These are phyloP conservation scores for Tuber borchii DNA, from an alignment of 495 filamentous ascomycete genomes.

Conservation along the genomic window DNA sequence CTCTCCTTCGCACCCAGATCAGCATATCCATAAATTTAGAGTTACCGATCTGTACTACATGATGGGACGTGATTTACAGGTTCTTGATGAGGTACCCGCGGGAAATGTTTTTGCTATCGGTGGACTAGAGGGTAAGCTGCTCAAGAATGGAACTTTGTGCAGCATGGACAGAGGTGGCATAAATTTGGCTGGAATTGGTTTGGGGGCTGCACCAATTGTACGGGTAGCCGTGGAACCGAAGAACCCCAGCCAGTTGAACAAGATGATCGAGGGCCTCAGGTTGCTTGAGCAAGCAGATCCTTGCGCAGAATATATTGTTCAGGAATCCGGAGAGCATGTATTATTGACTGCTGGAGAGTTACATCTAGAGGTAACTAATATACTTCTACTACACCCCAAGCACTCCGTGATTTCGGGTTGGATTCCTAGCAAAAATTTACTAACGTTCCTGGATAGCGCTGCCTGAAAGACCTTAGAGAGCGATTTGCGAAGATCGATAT, in stretches of 20 bases:
- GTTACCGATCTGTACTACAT: slow-evolving; percentile 88
- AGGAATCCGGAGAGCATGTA: slow-evolving; percentile 91
- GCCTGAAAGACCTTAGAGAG: slow-evolving; percentile 86
- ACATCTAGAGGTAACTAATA: slow-evolving; percentile 59
- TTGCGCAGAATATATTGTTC: slow-evolving; percentile 89
- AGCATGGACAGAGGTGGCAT: slow-evolving; percentile 80
- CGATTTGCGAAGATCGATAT: slow-evolving; percentile 93
- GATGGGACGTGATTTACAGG: slow-evolving; percentile 86
- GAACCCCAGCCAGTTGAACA: slow-evolving; percentile 79
- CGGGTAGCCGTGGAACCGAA: slow-evolving; percentile 87
- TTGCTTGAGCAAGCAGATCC: slow-evolving; percentile 92
- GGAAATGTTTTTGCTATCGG: slow-evolving; percentile 95
- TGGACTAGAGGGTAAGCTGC: slow-evolving; percentile 79
- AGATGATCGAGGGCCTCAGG: slow-evolving; percentile 83
- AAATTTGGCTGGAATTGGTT: slow-evolving; percentile 81
- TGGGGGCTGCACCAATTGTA: slow-evolving; percentile 79
- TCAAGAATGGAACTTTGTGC: slow-evolving; percentile 93
- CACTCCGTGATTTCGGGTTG: background rate
- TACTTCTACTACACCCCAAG: background rate
- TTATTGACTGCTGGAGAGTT: slow-evolving; percentile 89
- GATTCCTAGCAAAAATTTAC: background rate
- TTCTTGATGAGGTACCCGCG: slow-evolving; percentile 75
- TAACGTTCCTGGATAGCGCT: slow-evolving; percentile 49
- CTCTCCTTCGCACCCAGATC: slow-evolving; percentile 67
- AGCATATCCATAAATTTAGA: slow-evolving; percentile 73